phyloP scores from a whole-genome alignment of 2,329 filamentous ascomycete genomes.

The Didymella sp. region DNA sequence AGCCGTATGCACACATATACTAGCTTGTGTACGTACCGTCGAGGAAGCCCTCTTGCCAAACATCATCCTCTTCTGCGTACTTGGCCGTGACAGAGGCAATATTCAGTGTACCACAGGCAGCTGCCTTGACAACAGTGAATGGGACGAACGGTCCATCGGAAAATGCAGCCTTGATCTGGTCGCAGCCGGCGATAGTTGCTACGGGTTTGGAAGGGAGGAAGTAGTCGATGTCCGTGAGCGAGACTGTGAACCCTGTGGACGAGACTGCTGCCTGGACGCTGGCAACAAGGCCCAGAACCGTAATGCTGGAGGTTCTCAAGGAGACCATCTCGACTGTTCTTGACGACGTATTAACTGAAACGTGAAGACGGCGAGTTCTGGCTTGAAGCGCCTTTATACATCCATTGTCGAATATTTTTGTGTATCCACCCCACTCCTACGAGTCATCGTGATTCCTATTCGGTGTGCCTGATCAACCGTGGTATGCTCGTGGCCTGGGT shows the following conservation, averaged over 20 bases:
- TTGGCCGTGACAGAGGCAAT: constrained; percentile 34
- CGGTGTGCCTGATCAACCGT: neutral
- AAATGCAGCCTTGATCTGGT: constrained; percentile 28
- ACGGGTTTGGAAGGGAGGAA: constrained; percentile 51
- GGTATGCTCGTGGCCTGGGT: constrained; percentile 2
- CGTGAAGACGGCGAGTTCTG: neutral
- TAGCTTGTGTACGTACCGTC: constrained; percentile 31
- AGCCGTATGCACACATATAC: neutral
- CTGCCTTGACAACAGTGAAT: constrained; percentile 48
- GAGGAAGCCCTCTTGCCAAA: constrained; percentile 52
- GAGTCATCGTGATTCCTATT: neutral
- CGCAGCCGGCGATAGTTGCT: constrained; percentile 38
- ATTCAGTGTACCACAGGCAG: constrained; percentile 26
- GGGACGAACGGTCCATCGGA: constrained; percentile 43
- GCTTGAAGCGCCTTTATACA: constrained; percentile 1
- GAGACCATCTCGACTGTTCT: constrained; percentile 20
- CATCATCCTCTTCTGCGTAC: constrained; percentile 50
- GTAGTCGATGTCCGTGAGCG: constrained; percentile 50
- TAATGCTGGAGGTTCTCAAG: constrained; percentile 7
- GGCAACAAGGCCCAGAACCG: constrained; percentile 10
- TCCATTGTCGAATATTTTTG: neutral
- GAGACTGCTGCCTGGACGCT: constrained; percentile 31
- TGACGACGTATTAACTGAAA: neutral
- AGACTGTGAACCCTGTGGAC: constrained; percentile 52
- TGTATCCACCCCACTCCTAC: neutral